Conservation (phyloP, 495 filamentous ascomycete genomes). For the Bombardia bombarda region DNA sequence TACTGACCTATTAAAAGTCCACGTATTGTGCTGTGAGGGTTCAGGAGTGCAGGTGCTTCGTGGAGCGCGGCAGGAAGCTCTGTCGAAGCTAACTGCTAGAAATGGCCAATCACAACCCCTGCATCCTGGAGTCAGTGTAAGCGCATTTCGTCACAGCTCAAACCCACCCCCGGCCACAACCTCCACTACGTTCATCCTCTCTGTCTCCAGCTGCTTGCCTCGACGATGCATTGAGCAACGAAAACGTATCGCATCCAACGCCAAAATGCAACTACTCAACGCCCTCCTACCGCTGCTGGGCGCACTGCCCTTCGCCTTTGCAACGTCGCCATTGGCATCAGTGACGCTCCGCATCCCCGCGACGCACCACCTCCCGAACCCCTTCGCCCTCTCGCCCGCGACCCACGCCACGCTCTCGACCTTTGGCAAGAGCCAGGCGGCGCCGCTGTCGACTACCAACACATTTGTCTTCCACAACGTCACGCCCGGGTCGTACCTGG, state of each 20-base stretch:
- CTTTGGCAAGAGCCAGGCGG: slow-evolving; percentile 35
- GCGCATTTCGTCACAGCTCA: neutral
- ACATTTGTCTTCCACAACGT: slow-evolving; percentile 69
- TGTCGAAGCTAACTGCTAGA: too few relatives aligned
- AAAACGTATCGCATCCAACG: neutral
- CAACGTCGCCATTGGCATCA: slow-evolving; percentile 13
- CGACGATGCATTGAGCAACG: neutral
- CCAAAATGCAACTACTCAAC: slow-evolving; percentile 10
- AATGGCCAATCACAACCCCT: neutral
- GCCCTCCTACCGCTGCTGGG: slow-evolving; percentile 1
- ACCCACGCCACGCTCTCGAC: slow-evolving; percentile 68
- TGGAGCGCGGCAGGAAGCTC: too few relatives aligned
- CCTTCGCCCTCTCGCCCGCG: slow-evolving; percentile 49
- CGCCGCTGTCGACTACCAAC: slow-evolving; percentile 56
- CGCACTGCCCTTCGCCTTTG: neutral
- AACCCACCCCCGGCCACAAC: neutral
- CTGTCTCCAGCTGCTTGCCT: neutral
- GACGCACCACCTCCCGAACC: slow-evolving; percentile 44
- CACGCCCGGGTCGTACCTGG: slow-evolving; percentile 61
- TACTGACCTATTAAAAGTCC: too few relatives aligned
- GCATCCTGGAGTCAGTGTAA: neutral
- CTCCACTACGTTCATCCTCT: neutral
- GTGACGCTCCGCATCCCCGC: slow-evolving; percentile 39
- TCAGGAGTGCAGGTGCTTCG: too few relatives aligned
- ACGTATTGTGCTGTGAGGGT: too few relatives aligned